Percentiles rank a stretch among this genome's conserved stretches.
These are phyloP conservation scores for Sugiyamaella xylanicola DNA, from an alignment of 1,139 yeast species.

Conservation along the genomic window DNA sequence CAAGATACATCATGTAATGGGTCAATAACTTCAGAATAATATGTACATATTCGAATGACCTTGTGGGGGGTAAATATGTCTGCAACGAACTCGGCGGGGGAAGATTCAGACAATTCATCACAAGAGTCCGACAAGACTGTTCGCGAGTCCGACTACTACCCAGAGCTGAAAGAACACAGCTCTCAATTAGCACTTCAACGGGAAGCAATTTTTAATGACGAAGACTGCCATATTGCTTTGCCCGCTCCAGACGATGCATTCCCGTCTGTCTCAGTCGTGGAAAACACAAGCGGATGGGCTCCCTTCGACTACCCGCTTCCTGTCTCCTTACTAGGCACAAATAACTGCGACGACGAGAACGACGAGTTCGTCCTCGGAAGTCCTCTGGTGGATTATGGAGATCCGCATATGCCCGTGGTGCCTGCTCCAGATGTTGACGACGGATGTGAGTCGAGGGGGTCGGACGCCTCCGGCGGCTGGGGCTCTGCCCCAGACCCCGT, in stretches of 20 bases:
- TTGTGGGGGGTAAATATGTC: not conserved
- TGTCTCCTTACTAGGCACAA: constrained; percentile 18
- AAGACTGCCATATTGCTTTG: not conserved
- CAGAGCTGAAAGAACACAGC: not conserved
- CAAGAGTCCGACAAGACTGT: constrained; percentile 1
- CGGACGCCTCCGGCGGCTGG: too few species aligned
- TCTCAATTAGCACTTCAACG: not conserved
- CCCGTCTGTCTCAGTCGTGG: constrained; percentile 19
- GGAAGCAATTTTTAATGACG: too few species aligned
- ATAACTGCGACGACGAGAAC: constrained; percentile 5
- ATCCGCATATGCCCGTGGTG: constrained; percentile 26
- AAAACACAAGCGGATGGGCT: constrained; percentile 22
- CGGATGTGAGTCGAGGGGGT: not conserved
- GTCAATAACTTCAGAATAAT: too few species aligned
- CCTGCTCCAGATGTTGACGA: constrained; percentile 13
- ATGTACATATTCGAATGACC: not conserved
- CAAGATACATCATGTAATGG: too few species aligned
- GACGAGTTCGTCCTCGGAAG: constrained; percentile 19
- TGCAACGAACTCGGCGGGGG: not conserved
- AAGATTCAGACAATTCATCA: not conserved
- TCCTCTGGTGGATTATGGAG: constrained; percentile 26
- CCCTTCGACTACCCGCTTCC: constrained; percentile 26
- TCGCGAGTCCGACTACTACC: not conserved
- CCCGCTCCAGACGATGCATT: not conserved
- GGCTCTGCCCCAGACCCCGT: too few species aligned